Conservation (phyloP, 805 yeast species). For the Suhomyces faveliae region DNA sequence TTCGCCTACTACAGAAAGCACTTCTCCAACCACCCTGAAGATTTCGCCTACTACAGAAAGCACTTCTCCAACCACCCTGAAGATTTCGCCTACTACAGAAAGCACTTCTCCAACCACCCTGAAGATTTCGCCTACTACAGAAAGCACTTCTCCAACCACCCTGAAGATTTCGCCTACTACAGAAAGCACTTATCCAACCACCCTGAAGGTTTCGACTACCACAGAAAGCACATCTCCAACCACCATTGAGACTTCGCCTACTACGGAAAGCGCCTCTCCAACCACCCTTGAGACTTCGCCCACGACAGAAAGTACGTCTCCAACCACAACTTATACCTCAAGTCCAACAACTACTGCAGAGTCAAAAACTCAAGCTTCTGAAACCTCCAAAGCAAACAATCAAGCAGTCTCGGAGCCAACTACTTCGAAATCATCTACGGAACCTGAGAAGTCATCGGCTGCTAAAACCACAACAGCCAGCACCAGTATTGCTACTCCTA, state of each 20-base stretch:
- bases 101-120: neutral
- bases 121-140: neutral
- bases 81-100: too few relatives aligned
- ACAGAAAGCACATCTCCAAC: neutral
- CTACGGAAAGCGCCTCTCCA: neutral
- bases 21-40: neutral
- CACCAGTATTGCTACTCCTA: neutral
- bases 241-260: neutral
- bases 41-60: neutral
- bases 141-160: neutral
- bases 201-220: neutral
- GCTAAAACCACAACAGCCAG: neutral
- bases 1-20: neutral
- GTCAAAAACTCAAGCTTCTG: neutral
- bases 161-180: too few relatives aligned
- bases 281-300: neutral
- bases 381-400: neutral
- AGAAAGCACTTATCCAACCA: neutral
- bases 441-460: neutral
- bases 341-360: neutral
- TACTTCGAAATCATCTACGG: neutral
- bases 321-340: neutral
- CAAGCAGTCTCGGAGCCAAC: neutral
- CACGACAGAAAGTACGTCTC: constrained; percentile 4
- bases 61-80: neutral